A percentile compares a stretch with the other conserved stretches of the same genome.
These are phyloP conservation scores for Boletus edulis DNA, from an alignment of 768 basidiomycete genomes.

Conservation along the genomic window DNA sequence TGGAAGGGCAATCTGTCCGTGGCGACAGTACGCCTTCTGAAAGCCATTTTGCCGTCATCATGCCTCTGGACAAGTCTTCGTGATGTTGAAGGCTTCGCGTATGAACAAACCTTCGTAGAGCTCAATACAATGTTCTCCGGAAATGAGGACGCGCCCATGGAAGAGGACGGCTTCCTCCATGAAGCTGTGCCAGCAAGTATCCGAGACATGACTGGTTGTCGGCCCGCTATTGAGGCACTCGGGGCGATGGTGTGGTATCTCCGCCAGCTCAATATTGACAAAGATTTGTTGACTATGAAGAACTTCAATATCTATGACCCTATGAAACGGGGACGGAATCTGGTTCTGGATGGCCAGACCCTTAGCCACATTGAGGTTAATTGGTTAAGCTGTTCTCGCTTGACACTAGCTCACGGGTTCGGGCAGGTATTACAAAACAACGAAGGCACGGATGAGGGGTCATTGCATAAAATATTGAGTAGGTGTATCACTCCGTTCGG, in stretches of 20 bases:
- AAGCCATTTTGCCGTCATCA: constrained; percentile 70
- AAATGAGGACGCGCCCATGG: constrained; percentile 43
- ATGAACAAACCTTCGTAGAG: constrained; percentile 66
- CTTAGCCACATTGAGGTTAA: constrained; percentile 90
- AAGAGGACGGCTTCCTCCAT: constrained; percentile 38
- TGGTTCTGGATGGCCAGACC: constrained; percentile 92
- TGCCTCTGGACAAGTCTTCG: constrained; percentile 91
- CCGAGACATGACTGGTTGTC: constrained; percentile 62
- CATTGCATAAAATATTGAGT: constrained; percentile 76
- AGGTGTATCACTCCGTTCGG: constrained; percentile 92
- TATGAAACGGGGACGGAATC: constrained; percentile 81
- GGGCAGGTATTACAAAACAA: constrained; percentile 80
- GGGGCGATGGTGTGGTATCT: constrained; percentile 96
- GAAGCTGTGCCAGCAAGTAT: constrained; percentile 67
- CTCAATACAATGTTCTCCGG: constrained; percentile 63
- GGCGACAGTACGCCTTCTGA: constrained; percentile 77
- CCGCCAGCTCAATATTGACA: constrained; percentile 91
- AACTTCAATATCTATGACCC: constrained; percentile 99
- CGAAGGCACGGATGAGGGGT: constrained; percentile 91
- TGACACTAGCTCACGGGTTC: constrained; percentile 2
- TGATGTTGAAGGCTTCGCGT: constrained; percentile 77
- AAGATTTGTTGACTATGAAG: constrained; percentile 91
- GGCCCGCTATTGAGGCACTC: constrained; percentile 75
- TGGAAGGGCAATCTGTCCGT: constrained; percentile 82
- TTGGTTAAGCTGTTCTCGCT: neutral